Conservation (phyloP, 192 early-diverging fungal genomes). For the Pilaira anomala region DNA sequence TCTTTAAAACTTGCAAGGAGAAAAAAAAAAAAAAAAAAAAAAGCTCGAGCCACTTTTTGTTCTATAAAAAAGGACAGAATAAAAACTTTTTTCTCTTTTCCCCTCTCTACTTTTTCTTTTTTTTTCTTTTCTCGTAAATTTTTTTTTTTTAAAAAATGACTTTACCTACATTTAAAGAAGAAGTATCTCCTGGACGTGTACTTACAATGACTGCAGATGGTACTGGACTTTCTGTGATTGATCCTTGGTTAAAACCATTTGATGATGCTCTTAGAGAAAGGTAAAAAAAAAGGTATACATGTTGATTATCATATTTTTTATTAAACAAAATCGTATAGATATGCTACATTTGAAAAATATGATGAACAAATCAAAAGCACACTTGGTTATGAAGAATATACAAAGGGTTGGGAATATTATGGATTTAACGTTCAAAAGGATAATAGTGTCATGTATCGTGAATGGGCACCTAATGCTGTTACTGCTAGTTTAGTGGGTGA, state of each 20-base stretch:
- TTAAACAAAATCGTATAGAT: slow-evolving; percentile 33
- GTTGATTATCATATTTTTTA: background rate
- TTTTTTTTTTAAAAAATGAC: slow-evolving; percentile 2
- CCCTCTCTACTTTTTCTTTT: background rate
- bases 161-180: slow-evolving; percentile 17
- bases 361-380: slow-evolving; percentile 59
- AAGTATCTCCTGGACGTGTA: slow-evolving; percentile 35
- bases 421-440: slow-evolving; percentile 75
- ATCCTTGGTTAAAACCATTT: slow-evolving; percentile 80
- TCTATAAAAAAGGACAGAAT: too few species aligned
- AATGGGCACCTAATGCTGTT: slow-evolving; percentile 89
- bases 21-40: too few species aligned
- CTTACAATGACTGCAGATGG: slow-evolving; percentile 44
- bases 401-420: slow-evolving; percentile 74
- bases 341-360: slow-evolving; percentile 65
- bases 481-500: slow-evolving; percentile 85
- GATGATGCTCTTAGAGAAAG: slow-evolving; percentile 55
- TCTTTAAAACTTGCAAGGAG: too few species aligned
- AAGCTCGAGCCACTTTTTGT: too few species aligned
- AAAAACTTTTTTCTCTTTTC: too few species aligned
- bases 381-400: slow-evolving; percentile 83
- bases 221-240: slow-evolving; percentile 63
- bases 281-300: slow-evolving; percentile 36
- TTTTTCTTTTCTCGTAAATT: background rate
- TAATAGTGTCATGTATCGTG: slow-evolving; percentile 74